A percentile compares a stretch with the other conserved stretches of the same genome.
phyloP scores from a whole-genome alignment of 108 stramenopile species.

The Cyclotella cryptica region DNA sequence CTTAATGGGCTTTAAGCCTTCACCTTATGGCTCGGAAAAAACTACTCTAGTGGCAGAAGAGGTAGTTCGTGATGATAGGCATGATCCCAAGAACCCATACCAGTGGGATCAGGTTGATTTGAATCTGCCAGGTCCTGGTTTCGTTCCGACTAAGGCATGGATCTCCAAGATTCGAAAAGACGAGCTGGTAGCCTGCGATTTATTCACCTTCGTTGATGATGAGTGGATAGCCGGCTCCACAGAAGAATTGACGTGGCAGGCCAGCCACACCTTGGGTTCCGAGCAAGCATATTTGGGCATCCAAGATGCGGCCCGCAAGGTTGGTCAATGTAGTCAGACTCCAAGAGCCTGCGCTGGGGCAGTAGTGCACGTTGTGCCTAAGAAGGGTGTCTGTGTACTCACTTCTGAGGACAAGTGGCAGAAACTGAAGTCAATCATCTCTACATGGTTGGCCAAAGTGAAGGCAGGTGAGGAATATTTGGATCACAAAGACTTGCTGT shows the following conservation, averaged over 20 bases:
- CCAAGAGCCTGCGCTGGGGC: conserved; percentile 63
- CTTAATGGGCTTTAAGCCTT: conserved; percentile 53
- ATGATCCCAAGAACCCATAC: conserved; percentile 39
- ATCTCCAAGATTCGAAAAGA: conserved; percentile 37
- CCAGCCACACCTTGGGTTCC: conserved; percentile 1
- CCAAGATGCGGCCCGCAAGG: conserved; percentile 64
- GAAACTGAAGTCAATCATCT: conserved; percentile 10
- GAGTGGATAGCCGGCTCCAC: conserved; percentile 22
- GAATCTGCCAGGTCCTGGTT: conserved; percentile 58
- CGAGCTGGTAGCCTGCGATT: conserved; percentile 48
- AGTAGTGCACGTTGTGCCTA: conserved; percentile 3
- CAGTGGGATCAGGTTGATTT: too few relatives aligned
- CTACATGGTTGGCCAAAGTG: conserved; percentile 13
- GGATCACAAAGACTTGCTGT: conserved; percentile 30
- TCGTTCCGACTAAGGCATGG: conserved; percentile 47
- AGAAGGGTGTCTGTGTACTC: conserved; percentile 14
- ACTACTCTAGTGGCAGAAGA: conserved; percentile 42
- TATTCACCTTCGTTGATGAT: conserved; percentile 57
- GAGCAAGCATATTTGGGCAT: conserved; percentile 50
- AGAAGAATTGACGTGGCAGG: not conserved
- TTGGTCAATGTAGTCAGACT: conserved; percentile 9
- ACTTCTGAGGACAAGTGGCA: conserved; percentile 50
- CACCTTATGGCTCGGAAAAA: conserved; percentile 35
- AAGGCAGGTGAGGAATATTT: not conserved
- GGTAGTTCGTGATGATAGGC: conserved; percentile 32